Base-by-base conservation (phyloP, 2,329 filamentous ascomycete species). In the Furcasterigmium furcatum region DNA sequence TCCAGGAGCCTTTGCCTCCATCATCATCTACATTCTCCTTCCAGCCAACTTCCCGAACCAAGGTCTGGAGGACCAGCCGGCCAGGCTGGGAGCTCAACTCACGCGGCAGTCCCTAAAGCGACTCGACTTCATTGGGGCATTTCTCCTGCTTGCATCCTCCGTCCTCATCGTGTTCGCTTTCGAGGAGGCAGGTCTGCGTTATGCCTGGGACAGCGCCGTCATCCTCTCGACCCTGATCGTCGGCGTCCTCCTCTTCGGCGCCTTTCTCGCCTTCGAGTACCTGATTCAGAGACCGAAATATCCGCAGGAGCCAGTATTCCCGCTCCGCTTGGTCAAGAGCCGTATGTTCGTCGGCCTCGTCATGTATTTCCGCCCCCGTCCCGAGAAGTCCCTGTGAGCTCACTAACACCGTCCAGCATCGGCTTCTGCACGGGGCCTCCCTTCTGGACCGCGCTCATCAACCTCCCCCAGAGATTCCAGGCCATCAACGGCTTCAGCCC, bases 91-190 rank as follows among this genome's bases (percentile, higher is more conserved):
- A 12, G 51, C 48, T 16, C 52, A 53, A 41, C 54, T 59, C 46
- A 49, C 55, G 9, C 18, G 34, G 18, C 5, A 36, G 34, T 34
- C 30, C 19, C n/a, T 19, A 5, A 36, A 20, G 34, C 16, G 20
- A 44, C 48, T 13, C 55, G 55, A 55, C 44, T 42, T 48, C 29
- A 14, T 53, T 4, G 57, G 56, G n/a, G 55, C 55, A 3, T 46
- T 63, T 25, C 41, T 73, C 3, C 54, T 67, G 1, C 58, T 76
- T 7, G 63, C 61, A 1, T 63, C 64, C 4, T 71, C 71, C 0
- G 63, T 71, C 4, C 58, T 76, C 4, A 52, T 76, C n/a, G 65
- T 74, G 14, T 69, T 72, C 32, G 70, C 66, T 2, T 58, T 77
- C 13, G 66, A 77, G 39, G 62, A 73, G 49, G 71, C 58, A 6